Conservation (phyloP, 495 filamentous ascomycete species). For the Antarctomyces pellizariae region DNA sequence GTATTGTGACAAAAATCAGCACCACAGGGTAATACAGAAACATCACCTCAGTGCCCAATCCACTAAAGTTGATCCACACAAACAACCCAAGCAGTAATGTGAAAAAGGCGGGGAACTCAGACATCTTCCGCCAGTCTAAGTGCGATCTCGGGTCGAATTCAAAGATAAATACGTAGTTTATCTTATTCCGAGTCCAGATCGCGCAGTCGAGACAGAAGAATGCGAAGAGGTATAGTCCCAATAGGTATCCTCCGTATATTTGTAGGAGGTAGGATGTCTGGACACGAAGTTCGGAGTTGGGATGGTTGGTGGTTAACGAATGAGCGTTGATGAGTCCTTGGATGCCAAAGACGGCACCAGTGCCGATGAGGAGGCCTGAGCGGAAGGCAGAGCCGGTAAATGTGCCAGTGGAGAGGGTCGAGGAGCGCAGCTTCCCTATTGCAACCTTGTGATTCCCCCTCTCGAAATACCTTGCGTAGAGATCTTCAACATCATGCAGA, state of each 20-base stretch:
- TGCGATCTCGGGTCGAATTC: constrained; percentile 75
- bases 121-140: constrained; percentile 71
- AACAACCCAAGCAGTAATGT: constrained; percentile 54
- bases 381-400: constrained; percentile 53
- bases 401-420: constrained; percentile 36
- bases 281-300: constrained; percentile 20
- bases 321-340: constrained; percentile 48
- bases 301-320: constrained; percentile 24
- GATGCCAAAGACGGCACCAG: constrained; percentile 46
- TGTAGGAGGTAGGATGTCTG: constrained; percentile 57
- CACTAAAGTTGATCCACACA: constrained; percentile 70
- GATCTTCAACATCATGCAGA: constrained; percentile 57
- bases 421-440: constrained; percentile 55
- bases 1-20: constrained; percentile 37
- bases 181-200: constrained; percentile 58
- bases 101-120: constrained; percentile 63
- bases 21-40: constrained; percentile 82
- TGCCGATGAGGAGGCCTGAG: constrained; percentile 56
- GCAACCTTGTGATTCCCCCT: constrained; percentile 78
- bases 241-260: constrained; percentile 71
- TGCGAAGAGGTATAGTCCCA: constrained; percentile 46
- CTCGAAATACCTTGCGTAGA: constrained; percentile 86
- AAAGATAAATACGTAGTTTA: constrained; percentile 93
- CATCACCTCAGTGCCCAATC: constrained; percentile 35
- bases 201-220: constrained; percentile 61